Conservation (phyloP, 2,329 filamentous ascomycete genomes). For the Colletotrichum australisinense region DNA sequence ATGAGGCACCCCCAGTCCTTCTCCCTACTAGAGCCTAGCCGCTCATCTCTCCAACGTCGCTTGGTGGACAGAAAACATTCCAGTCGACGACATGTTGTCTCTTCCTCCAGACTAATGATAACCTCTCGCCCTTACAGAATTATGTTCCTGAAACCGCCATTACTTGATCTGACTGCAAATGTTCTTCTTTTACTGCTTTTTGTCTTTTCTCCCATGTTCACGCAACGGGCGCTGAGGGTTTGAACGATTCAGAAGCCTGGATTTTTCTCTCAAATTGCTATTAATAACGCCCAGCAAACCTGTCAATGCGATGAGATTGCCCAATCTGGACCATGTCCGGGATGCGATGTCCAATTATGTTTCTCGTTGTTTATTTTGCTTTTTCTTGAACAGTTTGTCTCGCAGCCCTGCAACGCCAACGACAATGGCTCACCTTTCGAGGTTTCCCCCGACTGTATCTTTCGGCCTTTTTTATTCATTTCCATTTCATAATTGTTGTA, state of each 20-base stretch:
- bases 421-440: background rate
- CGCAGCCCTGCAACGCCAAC: slow-evolving; percentile 19
- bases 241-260: slow-evolving; percentile 12
- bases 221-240: background rate
- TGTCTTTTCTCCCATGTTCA: background rate
- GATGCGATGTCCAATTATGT: slow-evolving; percentile 24
- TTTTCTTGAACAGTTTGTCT: slow-evolving; percentile 17
- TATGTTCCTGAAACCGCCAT: background rate
- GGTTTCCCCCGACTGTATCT: background rate
- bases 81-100: slow-evolving; percentile 27
- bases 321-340: slow-evolving; percentile 22
- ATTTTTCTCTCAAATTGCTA: slow-evolving; percentile 4
- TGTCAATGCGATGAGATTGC: slow-evolving; percentile 34
- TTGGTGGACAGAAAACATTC: slow-evolving; percentile 27
- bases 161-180: background rate
- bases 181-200: background rate
- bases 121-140: background rate
- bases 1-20: background rate
- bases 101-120: slow-evolving; percentile 9
- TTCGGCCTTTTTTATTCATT: background rate
- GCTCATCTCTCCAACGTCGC: slow-evolving; percentile 11
- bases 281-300: slow-evolving; percentile 17
- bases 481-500: background rate
- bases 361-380: slow-evolving; percentile 30
- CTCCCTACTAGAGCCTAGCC: background rate